These are phyloP conservation scores for Lentinula guzmanii DNA, from an alignment of 768 basidiomycete species.

Conservation along the genomic window DNA sequence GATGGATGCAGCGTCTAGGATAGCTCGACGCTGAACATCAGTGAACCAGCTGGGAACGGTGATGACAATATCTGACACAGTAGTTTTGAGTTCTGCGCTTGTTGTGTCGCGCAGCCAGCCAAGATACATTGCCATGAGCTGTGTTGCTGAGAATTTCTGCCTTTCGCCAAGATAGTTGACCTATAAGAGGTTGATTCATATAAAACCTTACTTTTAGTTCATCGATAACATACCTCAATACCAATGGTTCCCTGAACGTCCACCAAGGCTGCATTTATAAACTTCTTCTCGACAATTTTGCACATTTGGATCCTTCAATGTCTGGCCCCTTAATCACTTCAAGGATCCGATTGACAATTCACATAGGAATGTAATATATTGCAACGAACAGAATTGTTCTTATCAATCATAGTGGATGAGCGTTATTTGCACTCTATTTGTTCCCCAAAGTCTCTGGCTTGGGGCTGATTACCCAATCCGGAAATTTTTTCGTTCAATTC, in stretches of 20 bases:
- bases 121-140: constrained; percentile 88
- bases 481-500: too few species aligned
- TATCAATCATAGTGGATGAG: too few species aligned
- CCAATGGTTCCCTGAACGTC: constrained; percentile 83
- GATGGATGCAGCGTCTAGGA: constrained; percentile 86
- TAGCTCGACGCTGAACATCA: constrained; percentile 84
- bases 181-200: constrained; percentile 29
- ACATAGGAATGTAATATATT: too few species aligned
- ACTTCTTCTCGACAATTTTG: constrained; percentile 84
- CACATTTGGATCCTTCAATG: constrained; percentile 75
- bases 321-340: constrained; percentile 86
- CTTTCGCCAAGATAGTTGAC: constrained; percentile 86
- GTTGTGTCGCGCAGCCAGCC: constrained; percentile 89
- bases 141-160: constrained; percentile 77
- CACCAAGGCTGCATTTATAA: constrained; percentile 79
- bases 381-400: too few species aligned
- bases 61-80: constrained; percentile 89
- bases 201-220: constrained; percentile 3
- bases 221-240: constrained; percentile 57
- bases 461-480: too few species aligned
- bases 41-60: constrained; percentile 97
- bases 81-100: constrained; percentile 75
- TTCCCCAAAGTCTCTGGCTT: too few species aligned
- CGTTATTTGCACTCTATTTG: too few species aligned
- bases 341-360: constrained; percentile 88